Conservation (phyloP, 176 grass and related monocot genomes). For the Avena sativa region DNA sequence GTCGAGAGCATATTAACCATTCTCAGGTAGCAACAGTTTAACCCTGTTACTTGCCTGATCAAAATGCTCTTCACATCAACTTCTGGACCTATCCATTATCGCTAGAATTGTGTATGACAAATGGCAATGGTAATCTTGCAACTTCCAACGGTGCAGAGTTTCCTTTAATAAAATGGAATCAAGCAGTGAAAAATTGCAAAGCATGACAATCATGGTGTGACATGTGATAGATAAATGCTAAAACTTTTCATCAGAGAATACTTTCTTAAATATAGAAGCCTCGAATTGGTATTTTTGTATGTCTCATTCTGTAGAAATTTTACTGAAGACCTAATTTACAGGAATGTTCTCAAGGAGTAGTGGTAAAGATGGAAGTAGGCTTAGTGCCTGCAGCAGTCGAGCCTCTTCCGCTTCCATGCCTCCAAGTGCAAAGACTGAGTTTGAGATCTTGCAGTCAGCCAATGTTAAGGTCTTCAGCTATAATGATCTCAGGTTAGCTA, state of each 20-base stretch:
- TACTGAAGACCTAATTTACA: constrained; percentile 40
- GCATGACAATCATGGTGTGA: not conserved
- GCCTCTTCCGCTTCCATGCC: constrained; percentile 69
- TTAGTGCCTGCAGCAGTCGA: constrained; percentile 69
- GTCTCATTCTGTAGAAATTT: not conserved
- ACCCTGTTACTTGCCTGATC: not conserved
- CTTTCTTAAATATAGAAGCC: not conserved
- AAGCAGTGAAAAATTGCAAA: not conserved
- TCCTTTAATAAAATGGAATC: not conserved
- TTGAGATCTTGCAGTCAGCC: constrained; percentile 68
- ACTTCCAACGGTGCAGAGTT: not conserved
- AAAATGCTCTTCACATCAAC: constrained; percentile 16
- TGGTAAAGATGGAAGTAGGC: constrained; percentile 59
- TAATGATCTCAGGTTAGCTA: constrained; percentile 69
- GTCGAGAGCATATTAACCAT: not conserved
- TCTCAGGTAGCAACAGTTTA: no score
- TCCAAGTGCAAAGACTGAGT: constrained; percentile 54
- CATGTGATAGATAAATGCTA: not conserved
- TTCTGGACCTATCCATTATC: not conserved
- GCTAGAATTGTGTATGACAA: not conserved
- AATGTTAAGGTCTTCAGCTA: constrained; percentile 76
- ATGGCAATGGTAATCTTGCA: constrained; percentile 21
- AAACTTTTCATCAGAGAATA: not conserved
- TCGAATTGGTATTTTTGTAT: constrained; percentile 22
- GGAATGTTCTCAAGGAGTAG: constrained; percentile 61